Evolutionary conservation across 768 basidiomycete genomes (phyloP).

Genomic region (Lactifluus hygrophoroides): DNA sequence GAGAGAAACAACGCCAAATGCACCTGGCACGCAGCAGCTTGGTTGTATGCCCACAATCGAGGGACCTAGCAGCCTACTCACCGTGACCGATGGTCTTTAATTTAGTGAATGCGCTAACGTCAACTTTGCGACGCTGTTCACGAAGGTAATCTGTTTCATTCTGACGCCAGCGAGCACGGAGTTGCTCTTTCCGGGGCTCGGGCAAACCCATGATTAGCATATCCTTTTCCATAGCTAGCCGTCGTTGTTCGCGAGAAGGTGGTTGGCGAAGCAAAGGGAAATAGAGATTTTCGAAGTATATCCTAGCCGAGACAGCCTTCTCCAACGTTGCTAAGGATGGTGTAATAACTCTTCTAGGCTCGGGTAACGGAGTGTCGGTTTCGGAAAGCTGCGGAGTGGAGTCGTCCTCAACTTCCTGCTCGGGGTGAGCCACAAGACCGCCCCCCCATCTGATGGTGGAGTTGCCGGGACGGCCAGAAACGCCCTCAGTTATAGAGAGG

Average conservation of each 20-base stretch:
- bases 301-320: conserved; percentile 84
- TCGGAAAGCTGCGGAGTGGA: conserved; percentile 26
- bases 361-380: conserved; percentile 26
- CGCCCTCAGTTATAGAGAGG: conserved; percentile 36
- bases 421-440: conserved; percentile 56
- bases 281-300: conserved; percentile 91
- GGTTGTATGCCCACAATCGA: conserved; percentile 10
- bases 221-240: conserved; percentile 81
- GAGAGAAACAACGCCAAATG: conserved; percentile 93
- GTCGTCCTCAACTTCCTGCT: conserved; percentile 53
- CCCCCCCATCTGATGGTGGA: conserved; percentile 55
- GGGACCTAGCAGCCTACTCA: conserved; percentile 28
- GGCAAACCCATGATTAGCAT: conserved; percentile 66
- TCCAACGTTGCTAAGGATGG: conserved; percentile 90
- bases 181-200: conserved; percentile 58
- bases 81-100: conserved; percentile 95
- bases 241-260: conserved; percentile 77
- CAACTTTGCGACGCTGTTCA: conserved; percentile 73
- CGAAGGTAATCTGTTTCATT: conserved; percentile 90
- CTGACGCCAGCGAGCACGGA: conserved; percentile 70
- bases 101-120: conserved; percentile 76
- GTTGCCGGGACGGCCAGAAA: conserved; percentile 48
- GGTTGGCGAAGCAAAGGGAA: conserved; percentile 80
- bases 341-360: conserved; percentile 51
- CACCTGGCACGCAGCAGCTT: conserved; percentile 44